A percentile compares a stretch with the other conserved stretches of the same genome.
Conservation (phyloP, 768 basidiomycete genomes). For the Candolleomyces aberdarensis region DNA sequence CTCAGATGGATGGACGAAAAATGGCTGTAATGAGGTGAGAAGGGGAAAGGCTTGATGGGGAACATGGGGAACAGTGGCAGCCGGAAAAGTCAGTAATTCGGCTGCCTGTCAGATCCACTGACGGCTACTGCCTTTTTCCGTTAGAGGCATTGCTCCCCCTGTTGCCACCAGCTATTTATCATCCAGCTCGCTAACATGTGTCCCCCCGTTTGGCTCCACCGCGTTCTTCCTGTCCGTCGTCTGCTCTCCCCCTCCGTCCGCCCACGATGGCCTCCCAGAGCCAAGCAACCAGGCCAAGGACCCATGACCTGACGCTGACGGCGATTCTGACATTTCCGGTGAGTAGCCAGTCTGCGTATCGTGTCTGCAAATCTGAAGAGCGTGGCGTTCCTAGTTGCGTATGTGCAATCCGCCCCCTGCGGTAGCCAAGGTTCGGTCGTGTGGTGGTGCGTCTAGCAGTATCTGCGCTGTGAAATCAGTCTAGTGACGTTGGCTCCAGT, state of each 20-base stretch:
- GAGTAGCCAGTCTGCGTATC: conserved; percentile 10
- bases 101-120: background rate
- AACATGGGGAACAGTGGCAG: background rate
- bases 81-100: background rate
- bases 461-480: background rate
- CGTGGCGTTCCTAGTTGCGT: conserved; percentile 36
- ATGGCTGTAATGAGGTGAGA: background rate
- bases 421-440: conserved; percentile 66
- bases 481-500: conserved; percentile 31
- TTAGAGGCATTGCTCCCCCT: background rate
- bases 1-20: background rate
- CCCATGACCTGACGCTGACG: conserved; percentile 21
- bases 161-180: conserved; percentile 1
- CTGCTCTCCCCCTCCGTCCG: background rate
- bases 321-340: conserved; percentile 38
- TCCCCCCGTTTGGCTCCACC: background rate
- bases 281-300: conserved; percentile 23
- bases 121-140: background rate
- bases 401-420: conserved; percentile 69
- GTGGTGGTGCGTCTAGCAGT: conserved; percentile 37
- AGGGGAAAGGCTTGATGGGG: background rate
- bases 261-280: background rate
- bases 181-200: background rate
- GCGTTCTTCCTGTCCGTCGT: background rate
- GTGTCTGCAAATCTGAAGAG: background rate